Conservation (phyloP, 1,284 basidiomycete genomes). For the Filobasidium uniguttulatum region DNA sequence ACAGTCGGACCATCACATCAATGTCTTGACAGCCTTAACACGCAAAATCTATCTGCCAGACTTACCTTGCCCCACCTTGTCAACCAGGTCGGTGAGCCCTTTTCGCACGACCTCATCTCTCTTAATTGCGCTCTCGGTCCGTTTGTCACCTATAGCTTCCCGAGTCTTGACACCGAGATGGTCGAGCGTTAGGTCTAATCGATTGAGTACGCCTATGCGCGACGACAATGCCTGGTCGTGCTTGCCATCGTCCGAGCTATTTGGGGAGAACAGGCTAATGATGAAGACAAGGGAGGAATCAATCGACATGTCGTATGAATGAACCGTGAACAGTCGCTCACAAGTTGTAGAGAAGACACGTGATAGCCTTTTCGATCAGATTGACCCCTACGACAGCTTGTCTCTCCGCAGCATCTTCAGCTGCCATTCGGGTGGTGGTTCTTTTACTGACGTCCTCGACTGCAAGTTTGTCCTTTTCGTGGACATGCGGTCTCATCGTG, state of each 20-base stretch:
- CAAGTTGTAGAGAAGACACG: constrained; percentile 59
- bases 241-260: constrained; percentile 59
- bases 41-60: constrained; percentile 11
- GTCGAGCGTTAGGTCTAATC: constrained; percentile 69
- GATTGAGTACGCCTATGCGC: constrained; percentile 75
- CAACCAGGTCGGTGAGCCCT: constrained; percentile 53
- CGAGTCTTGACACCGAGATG: constrained; percentile 68
- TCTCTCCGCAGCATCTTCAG: constrained; percentile 36
- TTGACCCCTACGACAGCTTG: constrained; percentile 45
- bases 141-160: constrained; percentile 2
- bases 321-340: constrained; percentile 22
- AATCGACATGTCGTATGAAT: neutral
- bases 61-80: constrained; percentile 62
- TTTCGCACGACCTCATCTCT: constrained; percentile 39
- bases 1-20: neutral
- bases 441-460: constrained; percentile 17
- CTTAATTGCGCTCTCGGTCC: constrained; percentile 35
- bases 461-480: too few species aligned
- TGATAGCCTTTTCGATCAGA: constrained; percentile 54
- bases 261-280: constrained; percentile 48
- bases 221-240: constrained; percentile 79
- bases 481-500: too few species aligned
- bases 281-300: neutral
- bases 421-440: constrained; percentile 22
- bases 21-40: neutral